A percentile compares a stretch with the other conserved stretches of the same genome.
Evolutionary conservation across 2,329 filamentous ascomycete genomes (phyloP).

Genomic region (Botrytis elliptica): DNA sequence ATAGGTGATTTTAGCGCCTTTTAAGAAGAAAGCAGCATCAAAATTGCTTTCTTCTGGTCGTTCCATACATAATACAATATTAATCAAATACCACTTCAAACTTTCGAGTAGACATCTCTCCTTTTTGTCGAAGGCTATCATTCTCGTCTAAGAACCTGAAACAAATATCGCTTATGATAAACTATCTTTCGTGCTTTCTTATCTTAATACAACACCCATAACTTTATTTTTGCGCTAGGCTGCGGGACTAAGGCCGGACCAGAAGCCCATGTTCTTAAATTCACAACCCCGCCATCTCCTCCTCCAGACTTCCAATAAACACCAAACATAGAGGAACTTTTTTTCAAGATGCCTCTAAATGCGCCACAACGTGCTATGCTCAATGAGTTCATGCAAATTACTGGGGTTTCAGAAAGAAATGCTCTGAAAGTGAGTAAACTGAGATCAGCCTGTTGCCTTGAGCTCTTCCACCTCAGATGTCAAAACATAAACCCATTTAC

Average conservation of each 20-base stretch:
- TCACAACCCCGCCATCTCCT: slow-evolving; percentile 16
- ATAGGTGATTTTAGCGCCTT: not conserved
- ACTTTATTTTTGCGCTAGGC: slow-evolving; percentile 15
- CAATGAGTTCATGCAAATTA: slow-evolving; percentile 37
- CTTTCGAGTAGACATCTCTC: not conserved
- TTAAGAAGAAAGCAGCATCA: not conserved
- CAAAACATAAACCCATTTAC: slow-evolving; percentile 22
- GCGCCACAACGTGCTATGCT: slow-evolving; percentile 30
- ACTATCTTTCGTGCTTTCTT: not conserved
- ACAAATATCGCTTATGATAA: slow-evolving; percentile 22
- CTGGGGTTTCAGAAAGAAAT: slow-evolving; percentile 37
- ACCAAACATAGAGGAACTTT: not conserved
- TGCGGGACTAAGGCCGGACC: slow-evolving; percentile 12
- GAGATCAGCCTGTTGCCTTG: slow-evolving; percentile 11
- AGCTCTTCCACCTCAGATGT: not conserved
- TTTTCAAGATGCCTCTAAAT: slow-evolving; percentile 37
- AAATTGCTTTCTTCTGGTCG: not conserved
- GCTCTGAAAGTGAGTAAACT: slow-evolving; percentile 35
- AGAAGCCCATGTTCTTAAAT: not conserved
- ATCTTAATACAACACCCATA: not conserved
- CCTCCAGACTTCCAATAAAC: not conserved
- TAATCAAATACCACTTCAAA: not conserved
- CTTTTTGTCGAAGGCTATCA: not conserved
- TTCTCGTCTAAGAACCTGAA: slow-evolving; percentile 7
- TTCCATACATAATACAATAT: not conserved